Conservation (phyloP, 2,329 filamentous ascomycete genomes). For the Ramularia endophylla region DNA sequence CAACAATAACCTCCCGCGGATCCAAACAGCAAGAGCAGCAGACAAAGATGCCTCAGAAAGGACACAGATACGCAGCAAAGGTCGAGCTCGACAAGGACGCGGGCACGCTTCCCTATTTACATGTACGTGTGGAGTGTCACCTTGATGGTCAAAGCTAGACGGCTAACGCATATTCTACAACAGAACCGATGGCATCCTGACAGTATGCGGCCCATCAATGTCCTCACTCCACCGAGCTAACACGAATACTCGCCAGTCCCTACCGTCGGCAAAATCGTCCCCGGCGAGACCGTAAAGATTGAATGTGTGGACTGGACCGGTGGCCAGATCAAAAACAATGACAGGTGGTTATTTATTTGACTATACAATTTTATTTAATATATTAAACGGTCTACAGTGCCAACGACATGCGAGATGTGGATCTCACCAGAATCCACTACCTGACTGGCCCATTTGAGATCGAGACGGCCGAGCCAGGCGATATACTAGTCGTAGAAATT, state of each 20-base stretch:
- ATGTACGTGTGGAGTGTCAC: constrained; percentile 16
- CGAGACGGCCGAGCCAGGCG: constrained; percentile 75
- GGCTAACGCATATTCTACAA: constrained; percentile 6
- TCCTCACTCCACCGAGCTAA: constrained; percentile 4
- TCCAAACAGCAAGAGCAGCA: constrained; percentile 3
- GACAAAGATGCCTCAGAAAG: constrained; percentile 43
- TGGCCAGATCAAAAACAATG: constrained; percentile 83
- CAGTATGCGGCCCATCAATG: constrained; percentile 47
- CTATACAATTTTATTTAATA: too few species aligned
- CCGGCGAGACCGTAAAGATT: constrained; percentile 86
- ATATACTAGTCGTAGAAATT: constrained; percentile 81
- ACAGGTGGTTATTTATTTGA: too few species aligned
- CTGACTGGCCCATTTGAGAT: constrained; percentile 86
- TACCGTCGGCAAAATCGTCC: constrained; percentile 63
- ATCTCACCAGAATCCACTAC: constrained; percentile 80
- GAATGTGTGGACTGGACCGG: constrained; percentile 74
- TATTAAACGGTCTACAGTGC: too few species aligned
- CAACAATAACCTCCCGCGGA: too few species aligned
- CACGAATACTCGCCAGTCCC: constrained; percentile 57
- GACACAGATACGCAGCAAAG: constrained; percentile 65
- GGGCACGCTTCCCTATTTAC: constrained; percentile 53
- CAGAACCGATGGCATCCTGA: constrained; percentile 94
- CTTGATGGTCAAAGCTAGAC: constrained; percentile 12
- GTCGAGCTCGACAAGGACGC: constrained; percentile 69
- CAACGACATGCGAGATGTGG: constrained; percentile 67